A percentile compares a stretch with the other conserved stretches of the same genome.
Evolutionary conservation across 1,139 yeast species (phyloP).

Genomic region (Zygosaccharomyces sapae): DNA sequence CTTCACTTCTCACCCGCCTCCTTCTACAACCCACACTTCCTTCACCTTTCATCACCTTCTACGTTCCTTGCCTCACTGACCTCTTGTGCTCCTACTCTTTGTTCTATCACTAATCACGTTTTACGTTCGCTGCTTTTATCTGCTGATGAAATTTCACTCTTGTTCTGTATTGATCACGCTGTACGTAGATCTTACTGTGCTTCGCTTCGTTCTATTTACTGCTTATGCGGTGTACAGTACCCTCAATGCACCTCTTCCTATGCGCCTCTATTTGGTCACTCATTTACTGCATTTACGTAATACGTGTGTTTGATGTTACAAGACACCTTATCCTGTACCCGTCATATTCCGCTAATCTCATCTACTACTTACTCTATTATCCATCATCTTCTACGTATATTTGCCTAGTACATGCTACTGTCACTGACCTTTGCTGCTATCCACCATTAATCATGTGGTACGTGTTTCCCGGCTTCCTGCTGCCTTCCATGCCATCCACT

Average conservation of each 20-base stretch:
- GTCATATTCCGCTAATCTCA: neutral
- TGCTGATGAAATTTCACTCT: neutral
- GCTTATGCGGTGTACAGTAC: no score
- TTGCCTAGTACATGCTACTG: neutral
- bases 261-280: no score
- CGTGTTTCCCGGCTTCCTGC: neutral
- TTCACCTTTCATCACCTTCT: no score
- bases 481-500: neutral
- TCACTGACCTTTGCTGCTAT: neutral
- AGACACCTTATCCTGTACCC: neutral
- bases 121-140: neutral
- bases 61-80: no score
- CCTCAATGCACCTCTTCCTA: no score
- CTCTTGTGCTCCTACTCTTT: no score
- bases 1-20: no score
- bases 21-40: no score
- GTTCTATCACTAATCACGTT: neutral
- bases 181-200: neutral
- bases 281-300: no score
- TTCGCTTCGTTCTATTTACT: no score
- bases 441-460: neutral
- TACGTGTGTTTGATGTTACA: no score
- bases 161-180: no score
- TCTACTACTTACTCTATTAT: neutral
- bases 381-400: neutral